Evolutionary conservation across 208 protist genomes (phyloP), one percentile per base, ranked within the genome.

Genomic region (Plasmodiophora brassicae): DNA sequence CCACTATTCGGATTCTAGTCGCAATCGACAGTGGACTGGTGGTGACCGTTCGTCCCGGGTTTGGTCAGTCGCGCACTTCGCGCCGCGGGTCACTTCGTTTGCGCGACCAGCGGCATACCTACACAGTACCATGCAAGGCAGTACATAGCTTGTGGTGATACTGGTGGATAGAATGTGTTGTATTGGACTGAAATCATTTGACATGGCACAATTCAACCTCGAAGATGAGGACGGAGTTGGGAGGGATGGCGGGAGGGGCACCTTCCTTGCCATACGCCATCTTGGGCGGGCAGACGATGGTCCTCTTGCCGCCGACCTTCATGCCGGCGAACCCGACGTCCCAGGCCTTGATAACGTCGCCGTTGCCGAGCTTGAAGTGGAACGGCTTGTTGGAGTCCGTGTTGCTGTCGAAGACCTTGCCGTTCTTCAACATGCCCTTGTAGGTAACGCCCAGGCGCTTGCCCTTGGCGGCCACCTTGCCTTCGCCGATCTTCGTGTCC

Each of bases 201-300:
- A 78, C 65, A 78, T 78, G 32, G n/a, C 32, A n/a, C 32, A 78
- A 38, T 78, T 78, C 65, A 32, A 78, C 65, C 41, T 78, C 65
- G 65, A 78, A 78, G 65, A 78, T 38, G 5, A 78, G n/a, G 65
- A 78, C n/a, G 14, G 65, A 78, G 65, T 78, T 78, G 65, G 65
- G 65, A 38, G 65, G 65, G n/a, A 78, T 78, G 20, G 20, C 65
- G 41, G 65, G 65, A 5, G 65, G 65, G n/a, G 65, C 5, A 32
- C 65, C 65, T 78, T 78, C 65, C n/a, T 78, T 78, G 5, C 65
- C 65, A 32, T 78, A 78, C 14, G 65, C 65, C 65, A 78, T 78
- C 65, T 78, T 78, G 32, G 65, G 65, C 5, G 65, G 65, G 65
- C 65, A 78, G 14, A 78, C 65, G n/a, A 78, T 78, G 20, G n/a